These are phyloP conservation scores for Arachis hypogaea DNA, from an alignment of 306 rosid genomes.

Conservation along the genomic window DNA sequence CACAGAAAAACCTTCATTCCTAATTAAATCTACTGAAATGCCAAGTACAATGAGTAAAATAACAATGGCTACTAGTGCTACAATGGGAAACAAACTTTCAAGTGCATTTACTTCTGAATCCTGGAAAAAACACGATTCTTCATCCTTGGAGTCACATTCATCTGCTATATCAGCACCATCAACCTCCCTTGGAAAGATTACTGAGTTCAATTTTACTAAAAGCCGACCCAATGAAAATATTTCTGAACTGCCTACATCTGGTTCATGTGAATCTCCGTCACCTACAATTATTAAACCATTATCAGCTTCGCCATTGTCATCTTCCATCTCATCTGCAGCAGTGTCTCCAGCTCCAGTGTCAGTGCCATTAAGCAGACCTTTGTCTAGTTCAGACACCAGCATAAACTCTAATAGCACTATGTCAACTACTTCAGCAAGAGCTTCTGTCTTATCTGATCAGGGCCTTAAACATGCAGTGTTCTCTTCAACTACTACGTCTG, in stretches of 20 bases:
- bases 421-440: conserved; percentile 45
- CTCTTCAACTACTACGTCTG: conserved; percentile 33
- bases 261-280: conserved; percentile 45
- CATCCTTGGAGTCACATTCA: conserved; percentile 39
- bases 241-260: conserved; percentile 39
- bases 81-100: conserved; percentile 41
- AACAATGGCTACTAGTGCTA: conserved; percentile 40
- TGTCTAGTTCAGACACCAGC: conserved; percentile 40
- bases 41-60: conserved; percentile 45
- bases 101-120: conserved; percentile 50
- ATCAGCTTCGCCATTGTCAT: conserved; percentile 38
- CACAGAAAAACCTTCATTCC: conserved; percentile 37
- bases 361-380: conserved; percentile 41
- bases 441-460: conserved; percentile 38
- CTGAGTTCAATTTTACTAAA: conserved; percentile 40
- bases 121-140: conserved; percentile 42
- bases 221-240: conserved; percentile 47
- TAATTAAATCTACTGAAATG: conserved; percentile 47
- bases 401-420: conserved; percentile 38
- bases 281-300: conserved; percentile 32
- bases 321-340: conserved; percentile 43
- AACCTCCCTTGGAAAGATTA: conserved; percentile 30
- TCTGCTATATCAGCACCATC: conserved; percentile 41
- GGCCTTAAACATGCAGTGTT: conserved; percentile 39
- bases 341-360: conserved; percentile 46